A percentile compares a stretch with the other conserved stretches of the same genome.
Evolutionary conservation across 1,139 yeast species (phyloP).

Genomic region (Nakaseomyces kungkrabaensis): DNA sequence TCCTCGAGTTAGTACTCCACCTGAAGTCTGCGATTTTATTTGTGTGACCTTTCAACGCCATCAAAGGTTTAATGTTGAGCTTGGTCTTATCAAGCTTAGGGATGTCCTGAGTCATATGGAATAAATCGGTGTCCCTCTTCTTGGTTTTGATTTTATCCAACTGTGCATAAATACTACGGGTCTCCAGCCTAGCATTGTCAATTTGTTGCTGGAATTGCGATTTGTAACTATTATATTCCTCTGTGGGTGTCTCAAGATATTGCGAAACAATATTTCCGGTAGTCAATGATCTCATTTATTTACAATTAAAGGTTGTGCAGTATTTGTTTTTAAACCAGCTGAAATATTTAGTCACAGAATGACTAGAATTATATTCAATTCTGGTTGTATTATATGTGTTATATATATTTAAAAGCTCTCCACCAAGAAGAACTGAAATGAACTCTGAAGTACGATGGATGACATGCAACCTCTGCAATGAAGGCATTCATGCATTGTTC

Average conservation of each 20-base stretch:
- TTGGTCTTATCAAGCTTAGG: constrained; percentile 19
- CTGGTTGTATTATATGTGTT: too few species aligned
- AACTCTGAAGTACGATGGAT: too few species aligned
- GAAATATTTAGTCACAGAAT: too few species aligned
- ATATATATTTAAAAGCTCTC: too few species aligned
- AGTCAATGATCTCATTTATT: background rate
- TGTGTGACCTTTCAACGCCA: constrained; percentile 58
- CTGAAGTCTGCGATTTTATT: constrained; percentile 61
- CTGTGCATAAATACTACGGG: constrained; percentile 40
- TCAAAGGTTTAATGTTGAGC: constrained; percentile 31
- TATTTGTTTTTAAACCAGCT: too few species aligned
- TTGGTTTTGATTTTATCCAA: constrained; percentile 36
- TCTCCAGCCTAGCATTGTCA: constrained; percentile 37
- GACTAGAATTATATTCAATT: too few species aligned
- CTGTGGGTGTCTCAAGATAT: background rate
- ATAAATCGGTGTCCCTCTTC: constrained; percentile 40
- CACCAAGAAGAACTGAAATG: too few species aligned
- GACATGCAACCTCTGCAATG: too few species aligned
- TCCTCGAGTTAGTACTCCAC: constrained; percentile 56
- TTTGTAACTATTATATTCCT: constrained; percentile 7
- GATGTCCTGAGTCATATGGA: constrained; percentile 32
- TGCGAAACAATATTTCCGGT: background rate
- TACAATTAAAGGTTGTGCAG: background rate
- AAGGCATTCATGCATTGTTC: too few species aligned
- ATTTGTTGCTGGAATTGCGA: constrained; percentile 27